phyloP scores from a whole-genome alignment of 805 yeast genomes.

The Cyberlindnera bimundalis region DNA sequence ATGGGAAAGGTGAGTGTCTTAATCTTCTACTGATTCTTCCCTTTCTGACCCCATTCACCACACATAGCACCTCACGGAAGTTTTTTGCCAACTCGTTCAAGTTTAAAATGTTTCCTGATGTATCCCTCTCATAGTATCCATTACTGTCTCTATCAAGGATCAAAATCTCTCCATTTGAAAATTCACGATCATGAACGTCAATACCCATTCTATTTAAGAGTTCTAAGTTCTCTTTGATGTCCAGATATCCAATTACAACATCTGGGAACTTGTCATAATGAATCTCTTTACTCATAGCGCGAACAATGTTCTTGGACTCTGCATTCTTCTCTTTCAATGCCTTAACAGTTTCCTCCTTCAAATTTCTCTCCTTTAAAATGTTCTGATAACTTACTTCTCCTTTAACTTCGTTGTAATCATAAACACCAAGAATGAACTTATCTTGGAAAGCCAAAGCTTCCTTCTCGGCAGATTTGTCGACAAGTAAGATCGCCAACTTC shows the following conservation, averaged over 20 bases:
- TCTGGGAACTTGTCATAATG: constrained; percentile 42
- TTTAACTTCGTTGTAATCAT: constrained; percentile 46
- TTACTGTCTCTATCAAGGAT: constrained; percentile 42
- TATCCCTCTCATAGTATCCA: constrained; percentile 33
- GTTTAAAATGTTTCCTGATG: constrained; percentile 32
- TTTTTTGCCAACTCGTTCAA: constrained; percentile 8
- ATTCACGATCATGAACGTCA: constrained; percentile 25
- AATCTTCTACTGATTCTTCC: constrained; percentile 29
- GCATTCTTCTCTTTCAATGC: constrained; percentile 42
- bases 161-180: constrained; percentile 52
- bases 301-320: constrained; percentile 35
- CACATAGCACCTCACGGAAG: constrained; percentile 12
- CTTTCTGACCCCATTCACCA: constrained; percentile 9
- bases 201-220: constrained; percentile 18
- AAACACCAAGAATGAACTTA: constrained; percentile 18
- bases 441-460: constrained; percentile 27
- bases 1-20: constrained; percentile 43
- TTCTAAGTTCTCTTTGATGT: constrained; percentile 30
- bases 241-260: constrained; percentile 47
- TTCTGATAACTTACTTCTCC: constrained; percentile 29
- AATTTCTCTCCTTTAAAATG: constrained; percentile 37
- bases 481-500: constrained; percentile 19
- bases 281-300: constrained; percentile 47
- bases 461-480: constrained; percentile 8
- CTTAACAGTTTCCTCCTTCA: constrained; percentile 43